Conservation (phyloP, 208 protist genomes). For the Trypanosoma congolense region DNA sequence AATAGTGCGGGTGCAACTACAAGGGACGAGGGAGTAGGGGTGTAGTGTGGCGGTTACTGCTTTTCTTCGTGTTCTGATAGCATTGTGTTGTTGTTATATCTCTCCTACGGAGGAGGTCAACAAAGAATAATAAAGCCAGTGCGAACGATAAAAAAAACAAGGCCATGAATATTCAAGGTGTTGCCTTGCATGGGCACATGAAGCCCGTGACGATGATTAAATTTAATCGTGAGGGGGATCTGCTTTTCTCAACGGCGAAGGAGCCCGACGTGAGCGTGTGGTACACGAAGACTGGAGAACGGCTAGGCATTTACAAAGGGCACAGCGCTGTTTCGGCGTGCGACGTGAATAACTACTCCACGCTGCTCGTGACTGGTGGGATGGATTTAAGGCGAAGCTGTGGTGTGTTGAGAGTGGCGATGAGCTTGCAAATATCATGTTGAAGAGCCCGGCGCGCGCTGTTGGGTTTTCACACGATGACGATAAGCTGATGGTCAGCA, state of each 20-base stretch:
- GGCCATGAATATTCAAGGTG: constrained; percentile 47
- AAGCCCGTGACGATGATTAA: constrained; percentile 90
- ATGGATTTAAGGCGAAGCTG: constrained; percentile 67
- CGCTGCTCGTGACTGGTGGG: constrained; percentile 76
- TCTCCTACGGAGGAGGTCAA: no score
- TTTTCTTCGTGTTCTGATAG: no score
- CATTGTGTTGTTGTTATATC: no score
- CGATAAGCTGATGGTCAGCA: constrained; percentile 85
- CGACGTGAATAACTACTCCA: constrained; percentile 90
- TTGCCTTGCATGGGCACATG: constrained; percentile 87
- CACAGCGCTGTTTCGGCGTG: constrained; percentile 90
- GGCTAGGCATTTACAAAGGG: constrained; percentile 95
- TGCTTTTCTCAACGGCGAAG: constrained; percentile 94
- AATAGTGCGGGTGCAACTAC: no score
- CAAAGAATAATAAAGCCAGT: no score
- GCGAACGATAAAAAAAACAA: no score
- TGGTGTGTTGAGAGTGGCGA: constrained; percentile 93
- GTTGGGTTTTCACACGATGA: constrained; percentile 91
- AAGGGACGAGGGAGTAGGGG: no score
- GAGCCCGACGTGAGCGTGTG: constrained; percentile 92
- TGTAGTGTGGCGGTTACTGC: no score
- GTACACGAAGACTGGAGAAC: constrained; percentile 91
- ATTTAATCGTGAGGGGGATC: constrained; percentile 97
- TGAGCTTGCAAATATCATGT: constrained; percentile 64
- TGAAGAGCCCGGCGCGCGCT: constrained; percentile 59